Evolutionary conservation across 345 rosid genomes (phyloP).

Genomic region (Eucalyptus victrix): DNA sequence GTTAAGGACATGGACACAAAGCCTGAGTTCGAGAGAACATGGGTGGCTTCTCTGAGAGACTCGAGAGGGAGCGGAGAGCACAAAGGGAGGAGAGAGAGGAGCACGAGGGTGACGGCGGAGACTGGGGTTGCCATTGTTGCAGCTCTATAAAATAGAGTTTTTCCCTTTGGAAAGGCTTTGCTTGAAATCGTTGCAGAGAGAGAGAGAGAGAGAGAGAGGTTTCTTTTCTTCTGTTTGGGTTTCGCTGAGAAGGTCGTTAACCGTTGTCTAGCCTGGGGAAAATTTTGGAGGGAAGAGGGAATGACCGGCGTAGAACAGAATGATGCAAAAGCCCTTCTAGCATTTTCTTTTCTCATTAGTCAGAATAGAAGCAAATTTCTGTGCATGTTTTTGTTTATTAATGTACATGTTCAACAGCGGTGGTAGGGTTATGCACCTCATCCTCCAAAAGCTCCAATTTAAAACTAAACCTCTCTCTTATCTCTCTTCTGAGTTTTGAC

Average conservation of each 20-base stretch:
- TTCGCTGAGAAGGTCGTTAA: not conserved
- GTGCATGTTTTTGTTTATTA: not conserved
- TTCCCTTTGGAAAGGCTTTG: not conserved
- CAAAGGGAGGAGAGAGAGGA: not conserved
- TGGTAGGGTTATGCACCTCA: not conserved
- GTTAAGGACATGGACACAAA: constrained; percentile 24
- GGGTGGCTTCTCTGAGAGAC: constrained; percentile 6
- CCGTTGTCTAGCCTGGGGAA: not conserved
- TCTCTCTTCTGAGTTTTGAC: not conserved
- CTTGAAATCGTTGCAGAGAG: not conserved
- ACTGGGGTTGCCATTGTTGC: constrained; percentile 3
- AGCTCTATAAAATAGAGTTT: not conserved
- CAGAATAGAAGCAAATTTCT: too few relatives aligned
- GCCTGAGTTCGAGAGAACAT: constrained; percentile 14
- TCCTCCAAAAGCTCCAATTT: not conserved
- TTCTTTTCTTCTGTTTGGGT: not conserved
- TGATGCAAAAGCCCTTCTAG: not conserved
- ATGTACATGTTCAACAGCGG: not conserved
- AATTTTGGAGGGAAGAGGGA: not conserved
- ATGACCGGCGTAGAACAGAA: not conserved
- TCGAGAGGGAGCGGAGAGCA: not conserved
- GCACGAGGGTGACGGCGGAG: not conserved
- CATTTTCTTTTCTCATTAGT: too few relatives aligned
- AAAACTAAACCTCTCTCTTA: not conserved
- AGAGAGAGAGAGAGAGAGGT: not conserved